Evolutionary conservation across 2,329 filamentous ascomycete species (phyloP), one percentile per base, ranked within the genome.

Genomic region (Hymenotorrendiella dingleyae): DNA sequence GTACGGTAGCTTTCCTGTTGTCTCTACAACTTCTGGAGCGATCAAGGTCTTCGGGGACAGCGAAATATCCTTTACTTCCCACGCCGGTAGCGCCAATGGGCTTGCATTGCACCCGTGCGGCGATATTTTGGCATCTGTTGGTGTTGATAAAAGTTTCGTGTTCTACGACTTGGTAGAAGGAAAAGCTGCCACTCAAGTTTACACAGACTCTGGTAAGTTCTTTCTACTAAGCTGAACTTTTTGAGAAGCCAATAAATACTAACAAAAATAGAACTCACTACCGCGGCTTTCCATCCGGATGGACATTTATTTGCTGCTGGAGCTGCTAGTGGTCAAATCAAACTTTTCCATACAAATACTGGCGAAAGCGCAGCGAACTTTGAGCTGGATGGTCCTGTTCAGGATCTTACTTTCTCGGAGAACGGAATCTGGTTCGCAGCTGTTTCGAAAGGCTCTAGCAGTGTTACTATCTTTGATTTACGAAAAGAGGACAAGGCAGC

Each of bases 401-500:
- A 86, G 55, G 78, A 80, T 9, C 68, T 98, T 29, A 74, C 77
- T 45, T 98, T 98, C 67, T 96, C 90, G 0, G 93, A 98, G 64
- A 98, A 98, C 56, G 93, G 93, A 19, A 95, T 86, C 57, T 97
- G 90, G 87, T 82, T 98, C 51, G 91, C 91, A 1, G 85, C 88
- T 4, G 82, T 83, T 6, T 80, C 84, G 45, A 82, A 88, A 63
- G 82, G 80, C 22, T 86, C 89, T 52, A 85, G 80, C 17, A 82
- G 74, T 19, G 82, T 95, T 27, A 86, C 86, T 8, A 80, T 97
- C 42, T 97, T 94, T 72, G 91, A 97, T 64, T 73, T 98, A 47
- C 83, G 93, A 55, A 96, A 94, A 67, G 81, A 95, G 54, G 84
- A 91, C 48, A 89, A 87, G 54, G 82, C 84, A 14, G 82, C 82